Conservation (phyloP, 2,329 filamentous ascomycete genomes). For the Mycosphaerelloides madeirae region DNA sequence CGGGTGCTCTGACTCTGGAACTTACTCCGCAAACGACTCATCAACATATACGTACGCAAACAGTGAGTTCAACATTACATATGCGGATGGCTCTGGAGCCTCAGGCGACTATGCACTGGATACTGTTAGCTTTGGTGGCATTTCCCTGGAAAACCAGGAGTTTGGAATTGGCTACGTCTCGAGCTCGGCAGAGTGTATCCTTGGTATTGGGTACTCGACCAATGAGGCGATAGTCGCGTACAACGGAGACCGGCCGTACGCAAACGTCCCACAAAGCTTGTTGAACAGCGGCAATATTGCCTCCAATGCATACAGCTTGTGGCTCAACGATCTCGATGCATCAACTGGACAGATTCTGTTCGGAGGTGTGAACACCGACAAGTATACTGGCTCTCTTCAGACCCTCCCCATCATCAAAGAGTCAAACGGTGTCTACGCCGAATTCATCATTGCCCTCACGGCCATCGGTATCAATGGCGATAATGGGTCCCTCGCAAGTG, state of each 20-base stretch:
- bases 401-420: conserved; percentile 56
- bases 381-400: conserved; percentile 61
- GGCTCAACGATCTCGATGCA: conserved; percentile 55
- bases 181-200: conserved; percentile 61
- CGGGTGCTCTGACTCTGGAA: conserved; percentile 59
- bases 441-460: conserved; percentile 50
- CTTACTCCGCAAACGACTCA: conserved; percentile 65
- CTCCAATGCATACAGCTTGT: conserved; percentile 64
- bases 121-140: conserved; percentile 56
- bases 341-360: conserved; percentile 70
- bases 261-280: conserved; percentile 62
- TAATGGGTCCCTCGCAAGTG: conserved; percentile 39
- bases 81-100: conserved; percentile 75
- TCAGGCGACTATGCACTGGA: conserved; percentile 77
- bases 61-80: conserved; percentile 79
- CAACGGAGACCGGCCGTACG: conserved; percentile 47
- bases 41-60: conserved; percentile 71
- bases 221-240: conserved; percentile 72
- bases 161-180: conserved; percentile 69
- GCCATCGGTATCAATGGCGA: conserved; percentile 42
- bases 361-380: conserved; percentile 72
- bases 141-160: conserved; percentile 55
- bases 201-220: conserved; percentile 75
- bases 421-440: conserved; percentile 44
- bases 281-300: conserved; percentile 58